Percentiles rank a stretch among this genome's conserved stretches.
These are phyloP conservation scores for Microdochium trichocladiopsis DNA, from an alignment of 2,329 filamentous ascomycete genomes.

Conservation along the genomic window DNA sequence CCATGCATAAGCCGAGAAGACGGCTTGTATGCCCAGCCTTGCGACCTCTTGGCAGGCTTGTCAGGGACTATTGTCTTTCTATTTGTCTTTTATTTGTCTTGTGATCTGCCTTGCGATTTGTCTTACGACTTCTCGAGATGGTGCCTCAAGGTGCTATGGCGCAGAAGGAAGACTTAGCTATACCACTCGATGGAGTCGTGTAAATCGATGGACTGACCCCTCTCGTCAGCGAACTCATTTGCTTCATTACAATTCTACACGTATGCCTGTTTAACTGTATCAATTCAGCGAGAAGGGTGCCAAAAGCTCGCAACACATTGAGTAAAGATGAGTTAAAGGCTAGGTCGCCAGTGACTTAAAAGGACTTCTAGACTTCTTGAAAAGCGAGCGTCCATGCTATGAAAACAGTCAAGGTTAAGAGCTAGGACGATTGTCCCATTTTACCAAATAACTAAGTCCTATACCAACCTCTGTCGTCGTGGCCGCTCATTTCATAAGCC, in stretches of 20 bases:
- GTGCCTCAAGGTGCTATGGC: background rate
- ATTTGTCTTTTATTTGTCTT: background rate
- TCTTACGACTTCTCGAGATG: background rate
- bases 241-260: background rate
- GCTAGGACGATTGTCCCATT: background rate
- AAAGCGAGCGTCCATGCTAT: background rate
- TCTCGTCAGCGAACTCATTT: background rate
- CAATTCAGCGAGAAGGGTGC: background rate
- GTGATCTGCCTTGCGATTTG: background rate
- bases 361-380: background rate
- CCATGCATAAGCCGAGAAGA: background rate
- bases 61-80: background rate
- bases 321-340: background rate
- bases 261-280: background rate
- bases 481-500: background rate
- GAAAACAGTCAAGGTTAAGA: background rate
- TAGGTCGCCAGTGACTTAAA: background rate
- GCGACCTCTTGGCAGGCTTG: background rate
- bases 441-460: background rate
- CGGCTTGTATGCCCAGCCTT: background rate
- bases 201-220: background rate
- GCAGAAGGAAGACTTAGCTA: background rate
- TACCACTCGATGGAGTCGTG: background rate
- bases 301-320: background rate
- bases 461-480: background rate